Evolutionary conservation across 129 eudicot species (phyloP), one percentile per base, ranked within the genome.

Genomic region (Chrysanthemum makinoi): DNA sequence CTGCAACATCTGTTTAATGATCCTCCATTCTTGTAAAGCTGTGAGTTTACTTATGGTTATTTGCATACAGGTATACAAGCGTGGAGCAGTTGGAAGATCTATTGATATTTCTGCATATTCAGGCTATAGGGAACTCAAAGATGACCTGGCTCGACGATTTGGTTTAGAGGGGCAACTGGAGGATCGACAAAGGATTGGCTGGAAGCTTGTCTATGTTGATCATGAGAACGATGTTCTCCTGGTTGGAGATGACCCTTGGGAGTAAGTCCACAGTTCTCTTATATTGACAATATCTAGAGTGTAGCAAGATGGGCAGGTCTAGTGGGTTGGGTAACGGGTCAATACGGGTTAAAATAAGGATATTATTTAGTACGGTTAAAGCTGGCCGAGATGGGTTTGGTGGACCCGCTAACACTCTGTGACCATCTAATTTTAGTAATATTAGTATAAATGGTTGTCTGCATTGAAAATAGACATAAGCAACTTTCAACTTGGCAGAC

Each of bases 231-330:
- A 92, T 78, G 91, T 88, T 54, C 81, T 92, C 75, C 83, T 92
- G 26, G 95, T 89, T 15, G 98, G 98, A 2, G 98, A 92, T 74
- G 98, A 89, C 78, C 98, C 96, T 68, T 92, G 98, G 98, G 98
- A 92, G 98, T 92, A 86, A 62, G 98, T 88, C 44, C 48, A 16
- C 58, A 15, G 9, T 15, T 64, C 67, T 30, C 50, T 69, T 14
- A 11, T 66, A 47, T 17, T 14, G 17, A 35, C 13, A n/a, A n/a
- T 18, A 14, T 15, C 16, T 22, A 61, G 39, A 24, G 8, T 8
- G 16, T 12, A 7, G 10, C 26, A 19, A 12, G 15, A 20, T 46
- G n/a, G 62, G 17, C 47, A n/a, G 63, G 63, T 20, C 63, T 20
- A 39, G 20, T 15, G 11, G 11, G 1, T 67, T 48, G 33, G 33